phyloP scores from a whole-genome alignment of 23 red algal genomes.

The Gracilaria caudata region DNA sequence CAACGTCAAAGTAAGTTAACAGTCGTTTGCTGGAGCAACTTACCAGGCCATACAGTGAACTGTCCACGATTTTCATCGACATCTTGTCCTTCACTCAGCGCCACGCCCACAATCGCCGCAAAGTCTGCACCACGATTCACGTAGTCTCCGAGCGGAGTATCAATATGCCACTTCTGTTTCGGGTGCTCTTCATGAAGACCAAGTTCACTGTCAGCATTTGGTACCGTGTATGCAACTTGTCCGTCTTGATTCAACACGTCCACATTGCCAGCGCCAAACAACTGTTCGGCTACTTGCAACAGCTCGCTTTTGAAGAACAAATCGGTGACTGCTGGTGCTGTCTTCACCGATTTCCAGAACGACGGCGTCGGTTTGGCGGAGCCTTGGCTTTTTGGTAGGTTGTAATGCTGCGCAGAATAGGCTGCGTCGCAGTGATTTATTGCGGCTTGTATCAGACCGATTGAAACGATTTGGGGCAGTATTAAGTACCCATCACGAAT shows the following conservation, averaged over 20 bases:
- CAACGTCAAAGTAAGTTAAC: too few species aligned
- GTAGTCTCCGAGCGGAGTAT: slow-evolving; percentile 21
- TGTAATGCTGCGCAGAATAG: slow-evolving; percentile 25
- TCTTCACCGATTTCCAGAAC: slow-evolving; percentile 32
- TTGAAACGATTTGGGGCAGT: slow-evolving; percentile 18
- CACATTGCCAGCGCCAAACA: slow-evolving; percentile 16
- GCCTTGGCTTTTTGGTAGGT: neutral
- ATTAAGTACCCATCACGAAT: slow-evolving; percentile 51
- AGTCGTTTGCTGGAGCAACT: neutral
- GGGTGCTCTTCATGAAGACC: slow-evolving; percentile 26
- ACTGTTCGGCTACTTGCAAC: slow-evolving; percentile 25
- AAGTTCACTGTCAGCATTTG: slow-evolving; percentile 1
- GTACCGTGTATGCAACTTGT: slow-evolving; percentile 31
- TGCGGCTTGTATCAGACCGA: slow-evolving; percentile 20
- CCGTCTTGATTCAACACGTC: neutral
- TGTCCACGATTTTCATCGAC: slow-evolving; percentile 59
- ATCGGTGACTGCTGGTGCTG: neutral
- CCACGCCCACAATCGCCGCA: slow-evolving; percentile 27
- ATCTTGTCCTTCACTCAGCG: slow-evolving; percentile 37
- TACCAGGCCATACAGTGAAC: slow-evolving; percentile 57
- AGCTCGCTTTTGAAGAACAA: slow-evolving; percentile 18
- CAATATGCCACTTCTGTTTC: slow-evolving; percentile 46
- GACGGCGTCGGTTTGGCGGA: neutral
- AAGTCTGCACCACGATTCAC: slow-evolving; percentile 29
- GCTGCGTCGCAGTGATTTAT: slow-evolving; percentile 19